These are phyloP conservation scores for Claviceps capensis DNA, from an alignment of 2,329 filamentous ascomycete genomes.

Conservation along the genomic window DNA sequence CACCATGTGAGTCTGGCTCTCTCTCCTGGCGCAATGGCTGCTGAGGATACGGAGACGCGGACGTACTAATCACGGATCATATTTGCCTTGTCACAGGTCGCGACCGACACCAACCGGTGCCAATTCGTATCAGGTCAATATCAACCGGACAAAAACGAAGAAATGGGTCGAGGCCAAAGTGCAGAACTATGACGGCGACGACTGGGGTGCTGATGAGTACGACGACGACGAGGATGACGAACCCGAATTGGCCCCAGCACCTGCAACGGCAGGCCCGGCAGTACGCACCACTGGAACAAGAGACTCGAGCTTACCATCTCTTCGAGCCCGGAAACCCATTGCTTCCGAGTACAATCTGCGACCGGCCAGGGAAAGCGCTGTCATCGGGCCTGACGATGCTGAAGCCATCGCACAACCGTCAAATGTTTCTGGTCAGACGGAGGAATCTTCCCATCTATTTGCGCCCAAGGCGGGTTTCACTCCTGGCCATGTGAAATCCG, in stretches of 20 bases:
- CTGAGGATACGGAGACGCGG: neutral
- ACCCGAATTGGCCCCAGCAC: slow-evolving; percentile 19
- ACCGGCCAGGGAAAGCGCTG: neutral
- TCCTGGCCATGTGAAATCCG: neutral
- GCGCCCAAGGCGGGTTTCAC: slow-evolving; percentile 35
- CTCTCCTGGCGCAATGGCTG: neutral
- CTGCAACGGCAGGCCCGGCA: neutral
- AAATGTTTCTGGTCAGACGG: slow-evolving; percentile 63
- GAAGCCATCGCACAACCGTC: slow-evolving; percentile 30
- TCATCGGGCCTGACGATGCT: neutral
- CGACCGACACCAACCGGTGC: slow-evolving; percentile 18
- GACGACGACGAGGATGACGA: slow-evolving; percentile 61
- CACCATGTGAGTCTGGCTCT: slow-evolving; percentile 13
- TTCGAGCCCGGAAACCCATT: slow-evolving; percentile 1
- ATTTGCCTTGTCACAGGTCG: slow-evolving; percentile 11
- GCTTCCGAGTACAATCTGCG: neutral
- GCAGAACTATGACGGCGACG: slow-evolving; percentile 80
- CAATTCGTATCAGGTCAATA: slow-evolving; percentile 60
- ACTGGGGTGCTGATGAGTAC: slow-evolving; percentile 69
- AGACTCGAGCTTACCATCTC: slow-evolving; percentile 6
- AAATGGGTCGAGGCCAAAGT: slow-evolving; percentile 91
- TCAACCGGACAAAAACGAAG: slow-evolving; percentile 78
- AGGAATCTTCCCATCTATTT: slow-evolving; percentile 47
- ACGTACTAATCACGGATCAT: slow-evolving; percentile 5
- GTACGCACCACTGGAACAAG: neutral